Evolutionary conservation across 768 basidiomycete genomes (phyloP), one percentile per base, ranked within the genome.

Genomic region (Dioszegia crocea): DNA sequence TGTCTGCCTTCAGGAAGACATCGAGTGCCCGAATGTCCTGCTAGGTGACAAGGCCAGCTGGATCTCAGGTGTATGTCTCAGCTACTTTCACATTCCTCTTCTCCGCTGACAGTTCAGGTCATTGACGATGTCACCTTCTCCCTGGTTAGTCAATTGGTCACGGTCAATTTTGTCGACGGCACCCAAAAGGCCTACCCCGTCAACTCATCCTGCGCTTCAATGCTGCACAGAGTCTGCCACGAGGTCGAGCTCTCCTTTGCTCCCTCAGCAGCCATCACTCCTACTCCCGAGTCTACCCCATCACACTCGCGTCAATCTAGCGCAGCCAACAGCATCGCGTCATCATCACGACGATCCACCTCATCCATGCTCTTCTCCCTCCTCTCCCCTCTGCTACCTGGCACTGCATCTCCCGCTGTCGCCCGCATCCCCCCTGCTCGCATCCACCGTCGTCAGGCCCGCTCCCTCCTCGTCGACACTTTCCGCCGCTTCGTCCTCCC

Each of bases 101-200:
- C 19, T 2, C 14, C 19, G 21, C 29, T 27, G 19, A 45, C 14
- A 10, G n/a, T 21, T 4, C 56, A 68, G 48, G 64, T 74, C 56
- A 63, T 78, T 47, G 66, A 76, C 62, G 76, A 78, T 56, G 77
- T 77, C 55, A 77, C 77, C 19, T 78, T 78, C 57, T 66, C 67
- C 17, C 60, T 76, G 2, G 58, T 68, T n/a, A 24, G 61, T 0
- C 47, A 62, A 1, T 23, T 58, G 21, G 66, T 76, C 57, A 60
- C 61, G 11, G 63, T 75, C 43, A 62, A 74, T 56, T 62, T 74
- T 40, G 67, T 74, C 57, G 75, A 77, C 47, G 74, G 72, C 3
- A 59, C 65, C 8, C 56, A 61, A 5, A 49, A 62, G 24, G 46
- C 55, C 11, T 56, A 77, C 21, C 71, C 73, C 12, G 44, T 78